Base-by-base conservation (phyloP, 208 protist genomes). In the Endotrypanum monterogeii region DNA sequence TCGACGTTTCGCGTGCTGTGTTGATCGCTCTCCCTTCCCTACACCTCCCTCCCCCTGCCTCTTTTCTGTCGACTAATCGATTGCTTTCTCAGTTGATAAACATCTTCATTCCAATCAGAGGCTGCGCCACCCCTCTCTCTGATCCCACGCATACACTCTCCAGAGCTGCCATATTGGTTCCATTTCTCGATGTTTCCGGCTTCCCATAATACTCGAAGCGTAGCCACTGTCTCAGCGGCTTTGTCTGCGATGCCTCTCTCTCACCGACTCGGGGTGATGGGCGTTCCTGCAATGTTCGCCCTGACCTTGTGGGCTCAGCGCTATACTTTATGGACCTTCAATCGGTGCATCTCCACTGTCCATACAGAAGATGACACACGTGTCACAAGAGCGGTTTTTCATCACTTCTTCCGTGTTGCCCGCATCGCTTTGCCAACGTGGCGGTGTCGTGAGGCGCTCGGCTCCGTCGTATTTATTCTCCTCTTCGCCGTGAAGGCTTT, bases 401-500 rank as follows among this genome's bases (percentile, higher is more conserved):
- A 70, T n/a, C 73, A 87, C 73, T 93, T 96, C 50, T 78, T 89
- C 57, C 86, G 87, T 16, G 67, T 96, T 8, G 83, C 74, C 18
- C 73, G 74, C 57, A 83, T 95, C 35, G 89, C 89, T 5, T 75
- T 96, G 14, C 92, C 90, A 28, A 90, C 92, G 37, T 88, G 85
- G 78, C 79, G 83, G 46, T 94, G 89, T 72, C 84, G 89, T 51
- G 90, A 96, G 77, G 76, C 81, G 41, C 7, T 72, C 50, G 92
- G 90, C 7, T 91, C 85, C 5, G 23, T 79, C 65, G 73, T 93
- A 44, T 96, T 96, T 71, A 89, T 96, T 56, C 60, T 89, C 16
- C 85, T 96, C 35, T 96, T 96, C 67, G 83, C 89, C 25, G 74
- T 94, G 25, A 95, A 93, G 73, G 89, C 92, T 1, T 63, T 94